A percentile compares a stretch with the other conserved stretches of the same genome.
Evolutionary conservation across 2,329 filamentous ascomycete species (phyloP).

Genomic region (Cladosporium sp.): DNA sequence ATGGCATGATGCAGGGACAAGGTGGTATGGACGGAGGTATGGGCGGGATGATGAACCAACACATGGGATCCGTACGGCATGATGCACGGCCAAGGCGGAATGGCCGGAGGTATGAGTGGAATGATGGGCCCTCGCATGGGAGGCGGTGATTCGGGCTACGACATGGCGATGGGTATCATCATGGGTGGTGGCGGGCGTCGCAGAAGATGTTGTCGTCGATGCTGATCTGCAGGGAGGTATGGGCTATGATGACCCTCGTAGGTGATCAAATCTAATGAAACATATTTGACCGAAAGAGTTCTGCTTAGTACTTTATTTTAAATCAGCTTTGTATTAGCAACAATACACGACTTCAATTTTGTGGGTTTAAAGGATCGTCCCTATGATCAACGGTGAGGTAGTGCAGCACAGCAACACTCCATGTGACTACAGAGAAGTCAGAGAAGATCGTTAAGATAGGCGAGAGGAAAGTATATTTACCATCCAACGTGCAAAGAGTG

Average conservation of each 20-base stretch:
- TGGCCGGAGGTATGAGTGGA: background rate
- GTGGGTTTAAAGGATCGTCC: background rate
- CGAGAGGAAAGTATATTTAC: conserved; percentile 28
- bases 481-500: conserved; percentile 42
- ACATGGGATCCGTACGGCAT: background rate
- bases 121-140: background rate
- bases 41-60: background rate
- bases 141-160: background rate
- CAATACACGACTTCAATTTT: background rate
- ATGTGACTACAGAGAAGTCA: conserved; percentile 20
- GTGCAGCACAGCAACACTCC: conserved; percentile 22
- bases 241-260: background rate
- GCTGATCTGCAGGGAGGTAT: background rate
- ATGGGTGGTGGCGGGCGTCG: background rate
- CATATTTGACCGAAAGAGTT: background rate
- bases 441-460: background rate
- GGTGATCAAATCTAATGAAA: background rate
- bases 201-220: background rate
- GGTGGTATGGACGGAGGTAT: background rate
- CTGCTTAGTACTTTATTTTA: background rate
- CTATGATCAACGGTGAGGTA: conserved; percentile 19
- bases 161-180: background rate
- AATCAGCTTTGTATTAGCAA: background rate
- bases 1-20: background rate
- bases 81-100: background rate